Evolutionary conservation across 306 rosid species (phyloP).

Genomic region (Pyrus betulifolia): DNA sequence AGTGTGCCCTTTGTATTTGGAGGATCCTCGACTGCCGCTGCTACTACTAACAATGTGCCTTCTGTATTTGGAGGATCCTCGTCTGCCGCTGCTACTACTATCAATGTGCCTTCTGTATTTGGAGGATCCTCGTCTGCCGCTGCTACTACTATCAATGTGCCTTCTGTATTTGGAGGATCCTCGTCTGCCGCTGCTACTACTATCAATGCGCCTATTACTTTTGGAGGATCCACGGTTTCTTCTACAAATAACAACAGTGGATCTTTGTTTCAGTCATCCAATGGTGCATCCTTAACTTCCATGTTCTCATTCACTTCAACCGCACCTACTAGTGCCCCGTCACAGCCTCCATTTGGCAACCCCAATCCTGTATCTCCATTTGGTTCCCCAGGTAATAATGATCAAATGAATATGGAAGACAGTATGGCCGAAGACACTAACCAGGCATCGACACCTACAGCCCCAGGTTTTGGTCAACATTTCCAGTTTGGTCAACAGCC

Average conservation of each 20-base stretch:
- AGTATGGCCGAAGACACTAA: conserved; percentile 88
- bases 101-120: conserved; percentile 7
- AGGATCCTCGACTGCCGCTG: conserved; percentile 11
- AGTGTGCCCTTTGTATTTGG: conserved; percentile 35
- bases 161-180: conserved; percentile 22
- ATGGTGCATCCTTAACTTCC: conserved; percentile 39
- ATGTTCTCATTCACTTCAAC: conserved; percentile 54
- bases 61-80: conserved; percentile 25
- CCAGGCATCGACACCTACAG: conserved; percentile 32
- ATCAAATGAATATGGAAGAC: conserved; percentile 77
- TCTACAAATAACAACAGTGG: conserved; percentile 27
- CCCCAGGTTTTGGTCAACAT: conserved; percentile 48
- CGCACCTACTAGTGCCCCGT: conserved; percentile 22
- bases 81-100: background rate
- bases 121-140: conserved; percentile 14
- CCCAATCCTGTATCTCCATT: conserved; percentile 32
- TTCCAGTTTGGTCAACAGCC: conserved; percentile 41
- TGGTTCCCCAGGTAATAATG: conserved; percentile 44
- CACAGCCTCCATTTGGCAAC: conserved; percentile 57
- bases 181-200: background rate
- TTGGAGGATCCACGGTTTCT: conserved; percentile 29
- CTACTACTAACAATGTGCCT: conserved; percentile 23
- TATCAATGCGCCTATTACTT: background rate
- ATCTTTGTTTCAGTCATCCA: conserved; percentile 43
- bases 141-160: background rate